phyloP scores from a whole-genome alignment of 495 filamentous ascomycete genomes.

The Podospora appendiculata region DNA sequence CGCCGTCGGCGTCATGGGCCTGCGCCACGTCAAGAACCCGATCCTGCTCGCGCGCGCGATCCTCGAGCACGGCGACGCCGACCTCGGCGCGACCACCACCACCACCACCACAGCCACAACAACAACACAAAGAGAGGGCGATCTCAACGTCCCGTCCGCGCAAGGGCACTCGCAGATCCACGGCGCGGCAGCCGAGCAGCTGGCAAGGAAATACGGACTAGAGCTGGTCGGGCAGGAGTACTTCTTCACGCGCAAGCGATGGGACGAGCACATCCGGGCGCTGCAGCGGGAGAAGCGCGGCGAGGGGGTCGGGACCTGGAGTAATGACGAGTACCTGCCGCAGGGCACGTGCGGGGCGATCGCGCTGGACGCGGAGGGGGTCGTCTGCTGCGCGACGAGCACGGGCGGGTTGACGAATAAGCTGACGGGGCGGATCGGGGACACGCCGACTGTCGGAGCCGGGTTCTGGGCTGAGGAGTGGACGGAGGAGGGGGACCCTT shows the following conservation, averaged over 20 bases:
- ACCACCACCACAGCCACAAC: slow-evolving; percentile 14
- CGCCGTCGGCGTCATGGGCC: slow-evolving; percentile 64
- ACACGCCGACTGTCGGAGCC: slow-evolving; percentile 79
- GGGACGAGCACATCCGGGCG: slow-evolving; percentile 73
- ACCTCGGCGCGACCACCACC: slow-evolving; percentile 28
- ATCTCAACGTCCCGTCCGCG: slow-evolving; percentile 35
- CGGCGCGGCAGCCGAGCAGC: slow-evolving; percentile 55
- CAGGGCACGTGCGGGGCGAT: slow-evolving; percentile 85
- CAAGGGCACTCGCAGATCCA: slow-evolving; percentile 63
- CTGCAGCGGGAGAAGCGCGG: slow-evolving; percentile 44
- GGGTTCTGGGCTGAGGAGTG: slow-evolving; percentile 90
- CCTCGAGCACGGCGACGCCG: slow-evolving; percentile 52
- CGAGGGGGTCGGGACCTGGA: slow-evolving; percentile 28
- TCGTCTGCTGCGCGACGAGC: slow-evolving; percentile 71
- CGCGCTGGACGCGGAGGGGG: slow-evolving; percentile 64
- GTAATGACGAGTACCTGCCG: slow-evolving; percentile 54
- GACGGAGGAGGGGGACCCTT: slow-evolving; percentile 33
- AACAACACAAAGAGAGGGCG: neutral
- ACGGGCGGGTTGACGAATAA: slow-evolving; percentile 91
- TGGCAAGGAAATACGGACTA: slow-evolving; percentile 59
- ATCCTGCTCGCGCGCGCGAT: slow-evolving; percentile 67
- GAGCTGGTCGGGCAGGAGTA: slow-evolving; percentile 61
- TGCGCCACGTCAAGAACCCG: slow-evolving; percentile 69
- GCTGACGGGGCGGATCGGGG: slow-evolving; percentile 73
- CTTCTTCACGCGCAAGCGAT: slow-evolving; percentile 71